A percentile compares a stretch with the other conserved stretches of the same genome.
Conservation (phyloP, 1,284 basidiomycete species). For the Cerrena zonata region DNA sequence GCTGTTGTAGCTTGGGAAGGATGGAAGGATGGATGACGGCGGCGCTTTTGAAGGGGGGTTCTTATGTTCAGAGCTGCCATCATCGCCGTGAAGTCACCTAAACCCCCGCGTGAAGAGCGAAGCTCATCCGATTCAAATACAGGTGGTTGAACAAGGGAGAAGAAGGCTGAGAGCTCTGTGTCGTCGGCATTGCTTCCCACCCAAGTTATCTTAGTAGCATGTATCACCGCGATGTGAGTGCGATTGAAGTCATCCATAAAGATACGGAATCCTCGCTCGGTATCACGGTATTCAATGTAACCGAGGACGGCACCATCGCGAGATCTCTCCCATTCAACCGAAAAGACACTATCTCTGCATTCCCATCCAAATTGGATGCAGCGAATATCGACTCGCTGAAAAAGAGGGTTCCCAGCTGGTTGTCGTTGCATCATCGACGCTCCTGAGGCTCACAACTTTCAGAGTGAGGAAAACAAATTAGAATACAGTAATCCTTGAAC, state of each 20-base stretch:
- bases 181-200: constrained; percentile 30
- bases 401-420: too few species aligned
- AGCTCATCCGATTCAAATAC: constrained; percentile 38
- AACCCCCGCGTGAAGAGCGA: too few species aligned
- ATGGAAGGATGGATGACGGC: too few species aligned
- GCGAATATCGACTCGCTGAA: too few species aligned
- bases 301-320: constrained; percentile 15
- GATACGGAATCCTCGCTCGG: constrained; percentile 44
- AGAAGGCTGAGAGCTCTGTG: constrained; percentile 30
- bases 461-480: too few species aligned
- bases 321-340: constrained; percentile 47
- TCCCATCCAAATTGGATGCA: constrained; percentile 54
- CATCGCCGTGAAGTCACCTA: neutral
- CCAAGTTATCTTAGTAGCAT: constrained; percentile 38
- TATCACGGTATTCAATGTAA: constrained; percentile 38
- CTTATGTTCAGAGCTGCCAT: too few species aligned
- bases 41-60: too few species aligned
- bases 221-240: constrained; percentile 37
- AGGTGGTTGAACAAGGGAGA: constrained; percentile 41
- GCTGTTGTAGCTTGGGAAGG: too few species aligned
- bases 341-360: constrained; percentile 48
- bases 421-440: too few species aligned
- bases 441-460: too few species aligned
- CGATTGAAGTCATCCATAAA: constrained; percentile 20
- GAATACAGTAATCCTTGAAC: too few species aligned